phyloP scores from a whole-genome alignment of 2,329 filamentous ascomycete genomes.

The Sporothrix dimorphospora region DNA sequence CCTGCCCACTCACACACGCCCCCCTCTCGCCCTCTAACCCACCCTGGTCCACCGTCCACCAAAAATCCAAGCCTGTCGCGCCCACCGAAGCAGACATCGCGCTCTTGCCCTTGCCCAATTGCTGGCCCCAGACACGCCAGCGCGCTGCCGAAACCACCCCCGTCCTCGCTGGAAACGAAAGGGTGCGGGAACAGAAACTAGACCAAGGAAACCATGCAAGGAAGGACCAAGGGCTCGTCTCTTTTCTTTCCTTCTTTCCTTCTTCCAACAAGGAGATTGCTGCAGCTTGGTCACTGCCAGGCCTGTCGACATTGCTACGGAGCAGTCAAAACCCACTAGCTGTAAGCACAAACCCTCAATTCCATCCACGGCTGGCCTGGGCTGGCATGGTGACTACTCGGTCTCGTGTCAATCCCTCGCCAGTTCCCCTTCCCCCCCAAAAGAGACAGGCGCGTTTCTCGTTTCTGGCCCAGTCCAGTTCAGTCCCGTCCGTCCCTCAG shows the following conservation, averaged over 20 bases:
- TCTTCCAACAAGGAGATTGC: conserved; percentile 24
- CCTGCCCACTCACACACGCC: conserved; percentile 13
- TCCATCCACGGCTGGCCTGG: conserved; percentile 16
- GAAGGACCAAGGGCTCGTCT: conserved; percentile 14
- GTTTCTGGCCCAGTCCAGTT: conserved; percentile 17
- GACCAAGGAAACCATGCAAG: not conserved
- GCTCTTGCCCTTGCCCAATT: conserved; percentile 29
- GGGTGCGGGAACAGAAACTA: too few species aligned
- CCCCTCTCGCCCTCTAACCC: conserved; percentile 21
- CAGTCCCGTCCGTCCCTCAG: conserved; percentile 18
- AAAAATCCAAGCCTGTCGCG: conserved; percentile 6
- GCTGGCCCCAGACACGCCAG: conserved; percentile 29
- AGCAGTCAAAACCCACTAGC: conserved; percentile 20
- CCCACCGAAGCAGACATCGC: conserved; percentile 29
- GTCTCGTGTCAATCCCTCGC: conserved; percentile 25
- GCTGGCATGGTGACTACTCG: conserved; percentile 12
- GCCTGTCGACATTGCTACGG: conserved; percentile 20
- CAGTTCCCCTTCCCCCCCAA: not conserved
- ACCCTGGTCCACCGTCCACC: conserved; percentile 25
- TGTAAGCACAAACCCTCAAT: conserved; percentile 25
- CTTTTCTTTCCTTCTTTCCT: not conserved
- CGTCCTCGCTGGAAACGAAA: too few species aligned
- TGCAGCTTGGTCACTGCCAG: conserved; percentile 8
- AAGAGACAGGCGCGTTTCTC: conserved; percentile 27
- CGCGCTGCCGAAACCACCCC: conserved; percentile 28